Conservation (phyloP, 148 eudicot species). For the Cornus suecica region DNA sequence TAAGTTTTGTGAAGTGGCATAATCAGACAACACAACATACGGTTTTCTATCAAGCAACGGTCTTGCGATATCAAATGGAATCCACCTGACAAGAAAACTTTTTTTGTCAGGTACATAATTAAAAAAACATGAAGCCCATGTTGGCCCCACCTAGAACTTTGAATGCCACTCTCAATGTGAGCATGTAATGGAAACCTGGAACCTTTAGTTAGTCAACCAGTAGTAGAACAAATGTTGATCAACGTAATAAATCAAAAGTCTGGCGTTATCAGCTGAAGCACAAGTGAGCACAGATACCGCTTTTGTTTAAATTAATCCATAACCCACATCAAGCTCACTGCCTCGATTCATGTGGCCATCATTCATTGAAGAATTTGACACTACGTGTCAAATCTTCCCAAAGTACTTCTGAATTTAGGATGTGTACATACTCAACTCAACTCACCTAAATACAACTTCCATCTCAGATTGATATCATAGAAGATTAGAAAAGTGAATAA, state of each 20-base stretch:
- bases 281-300: background rate
- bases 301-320: background rate
- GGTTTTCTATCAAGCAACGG: conserved; percentile 63
- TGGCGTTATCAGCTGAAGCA: background rate
- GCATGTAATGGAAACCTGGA: conserved; percentile 1
- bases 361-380: background rate
- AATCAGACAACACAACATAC: conserved; percentile 72
- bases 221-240: background rate
- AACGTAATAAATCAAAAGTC: background rate
- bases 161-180: background rate
- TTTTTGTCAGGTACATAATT: conserved; percentile 8
- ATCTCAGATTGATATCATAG: no score
- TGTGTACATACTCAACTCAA: background rate
- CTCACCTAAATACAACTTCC: background rate
- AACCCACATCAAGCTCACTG: background rate
- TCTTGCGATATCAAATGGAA: conserved; percentile 54
- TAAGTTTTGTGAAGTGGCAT: conserved; percentile 31
- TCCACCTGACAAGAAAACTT: conserved; percentile 60
- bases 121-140: conserved; percentile 6
- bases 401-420: background rate
- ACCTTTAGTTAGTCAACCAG: background rate
- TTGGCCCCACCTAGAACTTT: background rate
- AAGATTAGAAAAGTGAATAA: background rate
- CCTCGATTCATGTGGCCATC: background rate
- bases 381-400: background rate